A percentile compares a stretch with the other conserved stretches of the same genome.
phyloP scores from a whole-genome alignment of 805 yeast species.

The Teunomyces panamensis region DNA sequence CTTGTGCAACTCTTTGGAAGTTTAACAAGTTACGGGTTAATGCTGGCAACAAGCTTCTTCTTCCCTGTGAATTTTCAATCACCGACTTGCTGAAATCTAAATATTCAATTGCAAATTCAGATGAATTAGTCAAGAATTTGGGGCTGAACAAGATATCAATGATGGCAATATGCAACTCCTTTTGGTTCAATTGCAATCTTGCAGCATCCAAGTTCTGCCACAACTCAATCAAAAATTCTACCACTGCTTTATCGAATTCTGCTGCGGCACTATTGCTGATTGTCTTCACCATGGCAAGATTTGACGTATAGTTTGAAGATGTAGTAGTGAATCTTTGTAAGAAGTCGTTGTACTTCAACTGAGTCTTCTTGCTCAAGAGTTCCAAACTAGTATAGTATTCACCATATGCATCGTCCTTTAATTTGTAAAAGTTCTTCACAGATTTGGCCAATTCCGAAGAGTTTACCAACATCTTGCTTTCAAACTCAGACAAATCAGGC shows the following conservation, averaged over 20 bases:
- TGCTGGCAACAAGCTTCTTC: constrained; percentile 67
- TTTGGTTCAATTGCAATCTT: constrained; percentile 63
- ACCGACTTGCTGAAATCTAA: constrained; percentile 40
- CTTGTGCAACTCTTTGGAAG: constrained; percentile 36
- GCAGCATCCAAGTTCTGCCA: constrained; percentile 61
- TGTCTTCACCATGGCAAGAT: constrained; percentile 21
- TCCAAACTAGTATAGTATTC: constrained; percentile 18
- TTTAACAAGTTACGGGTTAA: constrained; percentile 46
- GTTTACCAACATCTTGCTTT: constrained; percentile 16
- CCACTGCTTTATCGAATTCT: constrained; percentile 15
- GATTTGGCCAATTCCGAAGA: constrained; percentile 19
- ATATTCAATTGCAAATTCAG: constrained; percentile 25
- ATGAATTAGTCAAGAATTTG: constrained; percentile 36
- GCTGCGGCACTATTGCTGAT: constrained; percentile 7
- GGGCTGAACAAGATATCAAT: constrained; percentile 50
- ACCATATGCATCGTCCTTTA: constrained; percentile 39
- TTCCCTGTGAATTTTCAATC: constrained; percentile 49
- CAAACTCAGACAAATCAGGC: constrained; percentile 15
- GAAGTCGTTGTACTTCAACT: background rate
- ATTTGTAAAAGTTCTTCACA: constrained; percentile 39
- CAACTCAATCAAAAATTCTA: constrained; percentile 37
- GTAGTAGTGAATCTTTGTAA: constrained; percentile 13
- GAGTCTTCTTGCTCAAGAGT: background rate
- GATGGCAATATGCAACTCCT: constrained; percentile 55
- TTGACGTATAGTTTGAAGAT: constrained; percentile 22